Percentiles rank a stretch among this genome's conserved stretches.
Conservation (phyloP, 352 stramenopile genomes). For the Pythium chondricola region DNA sequence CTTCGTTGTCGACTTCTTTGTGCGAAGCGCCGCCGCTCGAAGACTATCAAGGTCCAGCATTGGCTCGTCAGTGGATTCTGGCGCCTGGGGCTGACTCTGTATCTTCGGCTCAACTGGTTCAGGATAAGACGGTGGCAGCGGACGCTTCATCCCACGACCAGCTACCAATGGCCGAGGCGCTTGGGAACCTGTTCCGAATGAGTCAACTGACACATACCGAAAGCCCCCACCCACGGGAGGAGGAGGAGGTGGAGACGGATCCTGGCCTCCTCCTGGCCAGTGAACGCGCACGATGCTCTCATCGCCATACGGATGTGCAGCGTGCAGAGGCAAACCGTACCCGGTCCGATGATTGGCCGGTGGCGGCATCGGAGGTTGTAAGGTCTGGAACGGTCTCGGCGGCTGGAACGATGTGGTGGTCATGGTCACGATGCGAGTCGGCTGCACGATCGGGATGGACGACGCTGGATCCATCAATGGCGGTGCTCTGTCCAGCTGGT, state of each 20-base stretch:
- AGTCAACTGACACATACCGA: conserved; percentile 10
- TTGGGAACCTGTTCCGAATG: neutral
- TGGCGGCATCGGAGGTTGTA: neutral
- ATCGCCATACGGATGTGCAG: conserved; percentile 24
- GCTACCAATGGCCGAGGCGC: neutral
- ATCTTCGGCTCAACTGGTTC: neutral
- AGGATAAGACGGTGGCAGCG: neutral
- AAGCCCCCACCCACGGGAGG: conserved; percentile 2
- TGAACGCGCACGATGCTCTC: conserved; percentile 73
- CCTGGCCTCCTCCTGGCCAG: conserved; percentile 47
- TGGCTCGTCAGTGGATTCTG: conserved; percentile 3
- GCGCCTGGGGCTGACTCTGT: no score
- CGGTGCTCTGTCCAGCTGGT: neutral
- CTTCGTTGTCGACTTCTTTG: conserved; percentile 25
- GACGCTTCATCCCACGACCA: conserved; percentile 8
- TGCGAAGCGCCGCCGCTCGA: conserved; percentile 53
- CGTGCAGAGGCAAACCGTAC: conserved; percentile 1
- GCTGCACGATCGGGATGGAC: no score
- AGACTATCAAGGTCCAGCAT: conserved; percentile 62
- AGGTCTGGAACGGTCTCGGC: neutral
- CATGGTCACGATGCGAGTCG: no score
- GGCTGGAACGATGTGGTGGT: no score
- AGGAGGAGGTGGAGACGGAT: conserved; percentile 26
- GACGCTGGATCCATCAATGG: no score
- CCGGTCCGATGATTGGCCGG: no score